phyloP scores from a whole-genome alignment of 257 asterid genomes.

The Ballota nigra region DNA sequence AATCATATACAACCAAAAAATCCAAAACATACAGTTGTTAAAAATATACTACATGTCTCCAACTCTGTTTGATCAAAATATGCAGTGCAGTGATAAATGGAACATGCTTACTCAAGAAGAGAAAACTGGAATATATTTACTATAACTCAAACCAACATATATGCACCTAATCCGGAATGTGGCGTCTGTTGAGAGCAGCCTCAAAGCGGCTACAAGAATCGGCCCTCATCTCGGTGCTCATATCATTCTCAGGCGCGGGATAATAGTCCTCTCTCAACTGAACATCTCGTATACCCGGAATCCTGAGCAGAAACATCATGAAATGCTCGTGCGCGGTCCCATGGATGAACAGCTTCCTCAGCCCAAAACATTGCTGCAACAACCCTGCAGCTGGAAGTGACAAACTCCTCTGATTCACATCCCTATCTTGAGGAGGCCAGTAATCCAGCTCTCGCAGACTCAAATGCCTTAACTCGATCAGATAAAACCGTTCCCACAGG shows the following conservation, averaged over 20 bases:
- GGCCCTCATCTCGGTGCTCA: slow-evolving; percentile 95
- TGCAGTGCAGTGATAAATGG: background rate
- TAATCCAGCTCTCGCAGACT: slow-evolving; percentile 66
- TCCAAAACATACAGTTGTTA: too few relatives aligned
- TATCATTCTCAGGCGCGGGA: slow-evolving; percentile 93
- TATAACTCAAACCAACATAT: background rate
- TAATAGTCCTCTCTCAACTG: slow-evolving; percentile 91
- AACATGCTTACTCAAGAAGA: background rate
- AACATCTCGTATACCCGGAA: slow-evolving; percentile 59
- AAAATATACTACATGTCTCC: too few relatives aligned
- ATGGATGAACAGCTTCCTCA: slow-evolving; percentile 80
- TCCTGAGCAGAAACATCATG: slow-evolving; percentile 52
- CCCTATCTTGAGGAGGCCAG: slow-evolving; percentile 95
- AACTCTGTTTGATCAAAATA: too few relatives aligned
- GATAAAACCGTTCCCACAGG: slow-evolving; percentile 80
- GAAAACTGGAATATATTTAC: background rate
- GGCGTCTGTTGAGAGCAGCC: slow-evolving; percentile 64
- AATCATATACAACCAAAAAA: too few relatives aligned
- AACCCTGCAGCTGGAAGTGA: slow-evolving; percentile 83
- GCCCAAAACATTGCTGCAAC: slow-evolving; percentile 51
- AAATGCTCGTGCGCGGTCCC: slow-evolving; percentile 96
- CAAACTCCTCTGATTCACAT: slow-evolving; percentile 77
- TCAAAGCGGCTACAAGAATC: slow-evolving; percentile 87
- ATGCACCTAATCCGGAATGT: slow-evolving; percentile 52
- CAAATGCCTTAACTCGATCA: slow-evolving; percentile 54